phyloP scores from a whole-genome alignment of 106 monocot genomes.

The Apostasia shenzhenica region DNA sequence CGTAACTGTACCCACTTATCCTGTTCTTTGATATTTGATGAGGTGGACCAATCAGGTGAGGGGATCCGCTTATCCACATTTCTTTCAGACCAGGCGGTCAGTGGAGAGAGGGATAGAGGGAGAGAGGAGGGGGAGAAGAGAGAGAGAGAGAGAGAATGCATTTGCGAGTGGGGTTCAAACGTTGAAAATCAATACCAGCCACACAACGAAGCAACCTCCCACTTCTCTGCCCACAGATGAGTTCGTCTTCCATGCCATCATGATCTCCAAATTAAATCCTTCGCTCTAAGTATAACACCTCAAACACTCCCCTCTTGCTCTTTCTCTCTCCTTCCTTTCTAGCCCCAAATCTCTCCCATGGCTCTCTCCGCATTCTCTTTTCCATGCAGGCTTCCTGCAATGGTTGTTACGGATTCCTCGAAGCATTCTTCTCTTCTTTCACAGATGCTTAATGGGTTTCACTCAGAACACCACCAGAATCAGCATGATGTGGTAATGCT shows the following conservation, averaged over 20 bases:
- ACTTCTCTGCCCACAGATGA: background rate
- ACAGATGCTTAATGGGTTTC: conserved; percentile 9
- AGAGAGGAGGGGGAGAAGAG: background rate
- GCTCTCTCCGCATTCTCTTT: conserved; percentile 45
- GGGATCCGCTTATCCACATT: background rate
- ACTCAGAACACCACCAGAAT: conserved; percentile 15
- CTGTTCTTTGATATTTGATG: conserved; percentile 2
- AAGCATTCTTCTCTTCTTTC: conserved; percentile 15
- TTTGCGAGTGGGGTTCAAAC: conserved; percentile 2
- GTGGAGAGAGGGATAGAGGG: background rate
- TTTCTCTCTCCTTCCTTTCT: background rate
- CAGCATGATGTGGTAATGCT: background rate
- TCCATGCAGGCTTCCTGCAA: conserved; percentile 30
- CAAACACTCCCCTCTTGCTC: background rate
- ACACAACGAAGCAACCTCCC: conserved; percentile 11
- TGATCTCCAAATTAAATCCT: no score
- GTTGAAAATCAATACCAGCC: conserved; percentile 11
- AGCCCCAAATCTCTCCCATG: conserved; percentile 23
- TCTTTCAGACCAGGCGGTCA: background rate
- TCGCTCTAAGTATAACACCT: no score
- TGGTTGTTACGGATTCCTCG: conserved; percentile 22
- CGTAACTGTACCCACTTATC: no score
- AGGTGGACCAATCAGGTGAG: conserved; percentile 22
- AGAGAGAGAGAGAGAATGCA: background rate
- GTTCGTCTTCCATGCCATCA: no score